Base-by-base conservation (phyloP, 108 stramenopile species). In the Pelagomonas calceolata region DNA sequence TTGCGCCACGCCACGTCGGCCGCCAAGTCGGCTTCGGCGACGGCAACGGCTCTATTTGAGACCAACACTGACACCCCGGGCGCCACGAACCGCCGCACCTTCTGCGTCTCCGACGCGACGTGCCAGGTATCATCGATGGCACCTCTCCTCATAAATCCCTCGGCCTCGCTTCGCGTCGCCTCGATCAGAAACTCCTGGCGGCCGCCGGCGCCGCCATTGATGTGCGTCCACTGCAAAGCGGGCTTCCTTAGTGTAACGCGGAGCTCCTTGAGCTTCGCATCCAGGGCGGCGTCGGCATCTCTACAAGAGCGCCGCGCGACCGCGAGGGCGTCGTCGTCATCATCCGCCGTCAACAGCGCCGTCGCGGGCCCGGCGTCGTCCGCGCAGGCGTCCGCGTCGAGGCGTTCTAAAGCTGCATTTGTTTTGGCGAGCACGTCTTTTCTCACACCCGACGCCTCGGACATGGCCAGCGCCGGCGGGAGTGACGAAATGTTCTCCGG, bases 181-280 rank as follows among this genome's bases (percentile, higher is more conserved):
- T 77, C 76, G 31, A 77, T 70, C 36, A 77, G 34, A 65, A 67
- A 77, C 75, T 77, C 76, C n/a, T 76, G 21, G 68, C 36, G 29
- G 9, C 12, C 30, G 46, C 32, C 51, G 66, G 32, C 35, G 68
- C 72, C 72, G 16, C 73, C 66, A 30, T 68, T 68, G 30, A 75
- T 17, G 5, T 66, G 68, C 34, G 68, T 73, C 73, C 72, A 75
- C 71, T 75, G 67, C n/a, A 75, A 73, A 10, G 37, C 68, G 7
- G 74, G 74, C 68, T 73, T 75, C 36, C 73, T 36, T 21, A 75
- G 66, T 67, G 33, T 36, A 9, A 10, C 32, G 39, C 74, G 36
- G 12, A 75, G 66, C 30, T 36, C 34, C 29, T 35, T 26, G 37
- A 75, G 18, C 39, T 75, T 73, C 30, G 4, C 71, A 32, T 35